Evolutionary conservation across 768 basidiomycete species (phyloP).

Genomic region (Filobasidium wieringae): DNA sequence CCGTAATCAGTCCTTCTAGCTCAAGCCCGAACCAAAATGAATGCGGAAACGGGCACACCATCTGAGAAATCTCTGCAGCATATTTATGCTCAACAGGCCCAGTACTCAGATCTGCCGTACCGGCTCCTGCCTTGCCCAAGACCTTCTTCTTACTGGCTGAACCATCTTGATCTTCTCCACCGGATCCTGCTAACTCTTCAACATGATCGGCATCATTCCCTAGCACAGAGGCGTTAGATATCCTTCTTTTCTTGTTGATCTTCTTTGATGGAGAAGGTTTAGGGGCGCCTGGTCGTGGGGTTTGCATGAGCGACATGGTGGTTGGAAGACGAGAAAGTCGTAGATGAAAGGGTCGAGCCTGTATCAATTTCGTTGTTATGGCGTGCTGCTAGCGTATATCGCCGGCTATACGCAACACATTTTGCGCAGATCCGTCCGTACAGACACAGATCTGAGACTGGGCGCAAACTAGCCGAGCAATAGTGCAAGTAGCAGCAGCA

Average conservation of each 20-base stretch:
- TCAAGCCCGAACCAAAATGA: neutral
- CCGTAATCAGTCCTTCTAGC: neutral
- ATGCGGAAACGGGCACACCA: constrained; percentile 46
- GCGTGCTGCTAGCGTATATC: too few relatives aligned
- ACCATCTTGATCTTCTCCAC: neutral
- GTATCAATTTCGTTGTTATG: too few relatives aligned
- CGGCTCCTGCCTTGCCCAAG: neutral
- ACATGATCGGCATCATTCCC: neutral
- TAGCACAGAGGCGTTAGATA: neutral
- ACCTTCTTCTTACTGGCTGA: neutral
- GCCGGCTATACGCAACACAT: too few relatives aligned
- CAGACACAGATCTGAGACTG: too few relatives aligned
- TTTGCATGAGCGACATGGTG: neutral
- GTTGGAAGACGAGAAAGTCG: too few relatives aligned
- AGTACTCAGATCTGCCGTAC: neutral
- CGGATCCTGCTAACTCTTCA: neutral
- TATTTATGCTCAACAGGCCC: constrained; percentile 56
- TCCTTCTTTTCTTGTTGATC: neutral
- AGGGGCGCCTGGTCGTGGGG: neutral
- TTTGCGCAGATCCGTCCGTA: too few relatives aligned
- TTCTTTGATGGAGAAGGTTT: neutral
- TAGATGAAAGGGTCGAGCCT: too few relatives aligned
- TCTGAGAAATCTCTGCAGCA: constrained; percentile 81
- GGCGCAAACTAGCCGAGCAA: too few relatives aligned
- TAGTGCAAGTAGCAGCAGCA: too few relatives aligned